Evolutionary conservation across 208 protist species (phyloP), one percentile per base, ranked within the genome.

Genomic region (Acanthamoeba royreba): DNA sequence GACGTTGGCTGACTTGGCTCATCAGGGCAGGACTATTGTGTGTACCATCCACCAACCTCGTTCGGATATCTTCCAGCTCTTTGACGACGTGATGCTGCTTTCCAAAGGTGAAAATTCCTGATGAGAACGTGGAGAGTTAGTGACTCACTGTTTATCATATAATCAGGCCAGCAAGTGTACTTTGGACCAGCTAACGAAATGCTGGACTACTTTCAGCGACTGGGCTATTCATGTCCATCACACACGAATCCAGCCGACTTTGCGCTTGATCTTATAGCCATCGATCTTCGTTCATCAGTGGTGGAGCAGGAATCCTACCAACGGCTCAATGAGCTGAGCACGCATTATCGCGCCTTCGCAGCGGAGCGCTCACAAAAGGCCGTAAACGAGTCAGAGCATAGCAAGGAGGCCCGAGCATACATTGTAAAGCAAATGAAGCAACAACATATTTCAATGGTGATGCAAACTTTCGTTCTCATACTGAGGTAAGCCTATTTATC

Each of bases 41-140:
- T 93, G 77, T 40, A 94, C 90, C n/a, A 92, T 96, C 92, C 95
- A 96, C 94, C 93, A 94, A 33, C 95, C 95, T 28, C 43, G 49
- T 13, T 86, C 92, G 17, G 31, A 85, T 19, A 95, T 96, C 13
- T 96, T 96, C 22, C 45, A 47, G 7, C 43, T 94, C 0, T 95
- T 96, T 69, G 93, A 96, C 74, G 61, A 85, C 17, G 66, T 96
- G 11, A 43, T 96, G 15, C 40, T 96, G 1, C 53, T 96, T 13
- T 49, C 87, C 11, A 52, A 77, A n/a, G 87, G 87, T 43, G 33
- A 19, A 40, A 38, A 4, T 35, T 35, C 46, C 17, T 46, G 8
- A 17, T 46, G 5, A 9, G 81, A 79, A 13, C 74, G 28, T 11
- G 15, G 31, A 17, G 31, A 79, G 11, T 17, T 53, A 1, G 74